Conservation (phyloP, 2,329 filamentous ascomycete species). For the Colletotrichum sidae region DNA sequence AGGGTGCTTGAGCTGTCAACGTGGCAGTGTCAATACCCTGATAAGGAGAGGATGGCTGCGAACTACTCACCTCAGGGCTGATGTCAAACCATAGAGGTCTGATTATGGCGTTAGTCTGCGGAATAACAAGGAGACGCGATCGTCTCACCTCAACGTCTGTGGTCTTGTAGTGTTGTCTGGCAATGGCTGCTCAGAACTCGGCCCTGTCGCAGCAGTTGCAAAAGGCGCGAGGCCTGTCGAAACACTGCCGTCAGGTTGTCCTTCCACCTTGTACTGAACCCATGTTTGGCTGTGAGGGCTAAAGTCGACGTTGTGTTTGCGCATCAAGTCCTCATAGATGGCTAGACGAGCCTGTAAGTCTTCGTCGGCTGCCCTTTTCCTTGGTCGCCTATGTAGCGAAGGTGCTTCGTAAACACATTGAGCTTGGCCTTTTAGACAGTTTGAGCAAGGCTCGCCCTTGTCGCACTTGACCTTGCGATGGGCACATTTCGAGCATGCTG, state of each 20-base stretch:
- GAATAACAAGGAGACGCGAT: too few relatives aligned
- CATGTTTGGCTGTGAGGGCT: constrained; percentile 40
- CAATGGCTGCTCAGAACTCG: too few relatives aligned
- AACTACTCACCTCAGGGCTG: constrained; percentile 8
- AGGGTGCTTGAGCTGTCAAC: constrained; percentile 29
- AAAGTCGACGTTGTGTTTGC: constrained; percentile 42
- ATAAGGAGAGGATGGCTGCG: accelerated
- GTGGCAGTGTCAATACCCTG: neutral
- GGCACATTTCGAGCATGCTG: constrained; percentile 49
- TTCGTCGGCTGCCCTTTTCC: constrained; percentile 44
- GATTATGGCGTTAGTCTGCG: too few relatives aligned
- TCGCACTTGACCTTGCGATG: constrained; percentile 58
- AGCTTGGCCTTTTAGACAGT: constrained; percentile 52
- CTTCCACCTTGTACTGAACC: constrained; percentile 39
- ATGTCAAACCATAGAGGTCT: neutral
- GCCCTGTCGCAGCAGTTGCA: neutral
- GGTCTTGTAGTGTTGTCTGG: too few relatives aligned
- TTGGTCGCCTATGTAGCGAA: constrained; percentile 38
- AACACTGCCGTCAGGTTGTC: neutral
- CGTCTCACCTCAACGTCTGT: too few relatives aligned
- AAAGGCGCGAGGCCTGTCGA: neutral
- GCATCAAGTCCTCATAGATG: constrained; percentile 45
- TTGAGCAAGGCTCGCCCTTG: constrained; percentile 53
- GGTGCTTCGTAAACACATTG: constrained; percentile 43
- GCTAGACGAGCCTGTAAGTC: constrained; percentile 41